These are phyloP conservation scores for Lachancea fermentati DNA, from an alignment of 805 yeast species.

Conservation along the genomic window DNA sequence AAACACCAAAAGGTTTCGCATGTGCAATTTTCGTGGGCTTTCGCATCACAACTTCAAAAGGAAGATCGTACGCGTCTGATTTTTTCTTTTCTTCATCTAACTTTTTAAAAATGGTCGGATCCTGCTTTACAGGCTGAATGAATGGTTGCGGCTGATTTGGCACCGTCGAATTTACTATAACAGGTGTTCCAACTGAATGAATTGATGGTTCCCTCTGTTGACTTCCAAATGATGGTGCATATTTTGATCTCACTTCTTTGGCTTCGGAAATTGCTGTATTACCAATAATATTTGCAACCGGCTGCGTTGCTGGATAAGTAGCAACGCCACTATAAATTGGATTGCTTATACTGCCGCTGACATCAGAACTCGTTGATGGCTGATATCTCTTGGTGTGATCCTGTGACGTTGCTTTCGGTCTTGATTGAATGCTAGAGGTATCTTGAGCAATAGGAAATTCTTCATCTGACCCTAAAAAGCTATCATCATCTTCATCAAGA, in stretches of 20 bases:
- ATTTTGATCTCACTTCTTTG: neutral
- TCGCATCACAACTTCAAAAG: slow-evolving; percentile 46
- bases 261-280: neutral
- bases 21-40: slow-evolving; percentile 29
- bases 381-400: too few relatives aligned
- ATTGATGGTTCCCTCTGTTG: neutral
- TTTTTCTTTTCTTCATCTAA: slow-evolving; percentile 48
- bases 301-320: neutral
- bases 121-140: neutral
- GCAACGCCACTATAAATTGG: too few relatives aligned
- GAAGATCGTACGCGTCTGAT: slow-evolving; percentile 77
- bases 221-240: neutral
- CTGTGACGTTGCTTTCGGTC: neutral
- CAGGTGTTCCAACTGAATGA: neutral
- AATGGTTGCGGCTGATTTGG: neutral
- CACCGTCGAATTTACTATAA: neutral
- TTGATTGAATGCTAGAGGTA: neutral
- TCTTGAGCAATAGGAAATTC: slow-evolving; percentile 9
- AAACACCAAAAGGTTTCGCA: slow-evolving; percentile 36
- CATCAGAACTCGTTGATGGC: too few relatives aligned
- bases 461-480: slow-evolving; percentile 29
- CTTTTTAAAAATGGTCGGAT: slow-evolving; percentile 21
- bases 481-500: slow-evolving; percentile 38
- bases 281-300: neutral
- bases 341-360: too few relatives aligned